Conservation (phyloP, 208 protist genomes). For the Leptomonas pyrrhocoris region DNA sequence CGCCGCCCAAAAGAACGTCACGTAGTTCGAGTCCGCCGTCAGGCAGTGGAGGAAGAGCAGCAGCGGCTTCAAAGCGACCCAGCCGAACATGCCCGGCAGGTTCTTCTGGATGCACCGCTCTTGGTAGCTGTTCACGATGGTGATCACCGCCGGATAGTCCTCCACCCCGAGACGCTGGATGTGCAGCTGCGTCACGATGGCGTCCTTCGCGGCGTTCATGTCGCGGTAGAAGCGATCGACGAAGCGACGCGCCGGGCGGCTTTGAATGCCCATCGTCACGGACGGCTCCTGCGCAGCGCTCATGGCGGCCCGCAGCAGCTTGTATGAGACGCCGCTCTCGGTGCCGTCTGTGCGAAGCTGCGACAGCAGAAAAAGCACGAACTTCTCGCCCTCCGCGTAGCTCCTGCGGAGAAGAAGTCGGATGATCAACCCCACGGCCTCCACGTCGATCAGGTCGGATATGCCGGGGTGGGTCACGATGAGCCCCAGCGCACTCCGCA, state of each 20-base stretch:
- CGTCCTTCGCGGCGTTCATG: constrained; percentile 66
- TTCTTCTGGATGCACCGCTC: constrained; percentile 55
- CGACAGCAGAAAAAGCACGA: constrained; percentile 67
- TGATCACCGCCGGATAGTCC: constrained; percentile 64
- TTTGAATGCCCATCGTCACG: constrained; percentile 49
- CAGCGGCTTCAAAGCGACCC: constrained; percentile 73
- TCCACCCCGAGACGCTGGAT: constrained; percentile 74
- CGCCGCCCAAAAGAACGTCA: constrained; percentile 86
- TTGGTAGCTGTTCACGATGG: constrained; percentile 72
- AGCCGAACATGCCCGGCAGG: constrained; percentile 82
- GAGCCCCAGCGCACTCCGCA: constrained; percentile 54
- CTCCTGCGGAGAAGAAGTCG: constrained; percentile 56
- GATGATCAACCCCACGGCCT: constrained; percentile 65
- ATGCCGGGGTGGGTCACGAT: constrained; percentile 71
- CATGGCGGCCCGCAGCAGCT: constrained; percentile 58
- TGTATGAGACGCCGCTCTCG: constrained; percentile 27
- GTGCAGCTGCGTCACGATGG: constrained; percentile 76
- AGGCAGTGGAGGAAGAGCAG: constrained; percentile 77
- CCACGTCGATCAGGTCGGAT: constrained; percentile 76
- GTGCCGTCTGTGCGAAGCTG: constrained; percentile 46
- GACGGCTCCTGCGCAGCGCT: constrained; percentile 77
- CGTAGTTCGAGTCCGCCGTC: constrained; percentile 86
- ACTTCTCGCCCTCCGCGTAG: constrained; percentile 65
- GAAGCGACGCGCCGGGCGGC: constrained; percentile 44
- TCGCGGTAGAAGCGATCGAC: constrained; percentile 72